Conservation (phyloP, 2,329 filamentous ascomycete species). For the Triangularia verruculosa region DNA sequence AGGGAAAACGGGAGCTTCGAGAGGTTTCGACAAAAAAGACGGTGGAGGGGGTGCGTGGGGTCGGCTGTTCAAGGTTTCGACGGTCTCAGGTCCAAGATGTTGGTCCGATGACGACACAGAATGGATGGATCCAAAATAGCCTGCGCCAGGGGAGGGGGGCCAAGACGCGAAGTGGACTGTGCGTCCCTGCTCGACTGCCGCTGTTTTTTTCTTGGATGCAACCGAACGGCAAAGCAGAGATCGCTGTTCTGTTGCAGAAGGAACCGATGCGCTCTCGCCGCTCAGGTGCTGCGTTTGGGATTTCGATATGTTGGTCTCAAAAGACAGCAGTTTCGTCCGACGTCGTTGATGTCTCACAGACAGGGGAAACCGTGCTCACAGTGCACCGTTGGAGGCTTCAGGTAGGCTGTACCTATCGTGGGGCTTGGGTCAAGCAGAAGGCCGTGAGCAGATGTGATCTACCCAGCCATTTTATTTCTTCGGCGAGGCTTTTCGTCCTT, state of each 20-base stretch:
- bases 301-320: neutral
- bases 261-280: conserved; percentile 1
- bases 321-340: neutral
- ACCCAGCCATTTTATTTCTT: neutral
- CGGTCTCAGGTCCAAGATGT: conserved; percentile 22
- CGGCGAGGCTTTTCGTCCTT: neutral
- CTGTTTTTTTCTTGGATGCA: neutral
- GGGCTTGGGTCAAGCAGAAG: neutral
- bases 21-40: conserved; percentile 9
- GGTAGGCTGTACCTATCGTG: neutral
- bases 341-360: too few relatives aligned
- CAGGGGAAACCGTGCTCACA: too few relatives aligned
- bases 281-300: conserved; percentile 2
- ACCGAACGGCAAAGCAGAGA: neutral
- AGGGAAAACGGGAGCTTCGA: neutral
- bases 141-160: conserved; percentile 6
- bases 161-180: conserved; percentile 2
- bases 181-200: neutral
- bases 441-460: neutral
- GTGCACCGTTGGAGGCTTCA: neutral
- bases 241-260: neutral
- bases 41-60: neutral
- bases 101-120: conserved; percentile 28
- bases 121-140: conserved; percentile 9
- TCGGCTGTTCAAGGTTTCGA: conserved; percentile 10